These are phyloP conservation scores for Zanthoxylum bungeanum DNA, from an alignment of 345 rosid species.

Conservation along the genomic window DNA sequence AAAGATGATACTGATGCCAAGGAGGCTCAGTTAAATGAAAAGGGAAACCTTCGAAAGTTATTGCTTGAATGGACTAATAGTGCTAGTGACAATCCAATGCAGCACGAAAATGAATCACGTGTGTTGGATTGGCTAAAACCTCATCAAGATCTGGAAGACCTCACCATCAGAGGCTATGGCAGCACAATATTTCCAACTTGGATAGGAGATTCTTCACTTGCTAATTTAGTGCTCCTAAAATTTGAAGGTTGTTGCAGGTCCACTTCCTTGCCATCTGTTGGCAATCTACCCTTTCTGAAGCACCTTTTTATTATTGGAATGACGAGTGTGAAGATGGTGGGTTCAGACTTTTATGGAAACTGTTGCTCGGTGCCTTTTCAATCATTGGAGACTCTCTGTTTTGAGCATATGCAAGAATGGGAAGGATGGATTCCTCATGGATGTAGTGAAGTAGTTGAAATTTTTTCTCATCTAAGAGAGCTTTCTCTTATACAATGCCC, in stretches of 20 bases:
- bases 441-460: conserved; percentile 6
- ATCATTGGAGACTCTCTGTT: conserved; percentile 9
- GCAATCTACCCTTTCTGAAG: conserved; percentile 5
- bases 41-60: not conserved
- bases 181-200: conserved; percentile 13
- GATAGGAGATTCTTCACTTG: conserved; percentile 20
- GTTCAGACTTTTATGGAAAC: conserved; percentile 10
- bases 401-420: conserved; percentile 31
- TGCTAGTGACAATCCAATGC: not conserved
- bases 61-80: conserved; percentile 10
- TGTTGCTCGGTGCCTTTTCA: conserved; percentile 13
- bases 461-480: conserved; percentile 26
- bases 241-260: not conserved
- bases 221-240: conserved; percentile 5
- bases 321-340: conserved; percentile 3
- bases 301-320: conserved; percentile 6
- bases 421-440: conserved; percentile 26
- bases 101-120: not conserved
- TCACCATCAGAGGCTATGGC: conserved; percentile 1
- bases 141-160: conserved; percentile 6
- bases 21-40: conserved; percentile 8
- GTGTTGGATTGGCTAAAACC: conserved; percentile 17
- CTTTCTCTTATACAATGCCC: conserved; percentile 31
- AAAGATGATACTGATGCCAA: conserved; percentile 3
- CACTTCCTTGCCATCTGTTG: conserved; percentile 16